Conservation (phyloP, 139 green algal species). For the Picochlorum sp. region DNA sequence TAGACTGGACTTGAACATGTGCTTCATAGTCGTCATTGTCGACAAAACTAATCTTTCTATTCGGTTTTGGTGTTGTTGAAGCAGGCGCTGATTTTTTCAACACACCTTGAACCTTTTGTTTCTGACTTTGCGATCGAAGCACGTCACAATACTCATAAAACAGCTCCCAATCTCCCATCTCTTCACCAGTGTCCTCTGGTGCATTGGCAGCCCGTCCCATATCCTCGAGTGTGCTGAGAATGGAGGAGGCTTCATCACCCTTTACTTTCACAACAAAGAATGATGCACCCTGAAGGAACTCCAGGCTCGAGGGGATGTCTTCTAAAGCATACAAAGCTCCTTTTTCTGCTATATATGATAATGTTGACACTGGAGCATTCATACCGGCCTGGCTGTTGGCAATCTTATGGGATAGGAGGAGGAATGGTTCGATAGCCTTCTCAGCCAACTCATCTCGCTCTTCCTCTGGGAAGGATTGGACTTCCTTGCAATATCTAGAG, state of each 20-base stretch:
- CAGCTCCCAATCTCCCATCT: constrained; percentile 5
- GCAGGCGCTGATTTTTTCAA: neutral
- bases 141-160: constrained; percentile 23
- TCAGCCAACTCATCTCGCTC: neutral
- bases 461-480: neutral
- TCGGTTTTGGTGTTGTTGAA: neutral
- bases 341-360: constrained; percentile 16
- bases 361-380: constrained; percentile 13
- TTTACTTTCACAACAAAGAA: constrained; percentile 22
- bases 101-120: neutral
- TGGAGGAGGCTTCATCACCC: neutral
- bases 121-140: neutral
- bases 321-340: constrained; percentile 15
- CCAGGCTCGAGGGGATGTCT: neutral
- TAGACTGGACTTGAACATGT: neutral
- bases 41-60: constrained; percentile 3
- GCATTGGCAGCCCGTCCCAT: neutral
- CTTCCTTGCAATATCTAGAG: constrained; percentile 1
- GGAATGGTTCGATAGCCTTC: constrained; percentile 9
- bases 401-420: constrained; percentile 16
- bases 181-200: neutral
- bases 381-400: constrained; percentile 16
- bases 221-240: neutral
- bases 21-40: neutral
- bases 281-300: constrained; percentile 32